Conservation (phyloP, 2,329 filamentous ascomycete species). For the Alternaria sp. region DNA sequence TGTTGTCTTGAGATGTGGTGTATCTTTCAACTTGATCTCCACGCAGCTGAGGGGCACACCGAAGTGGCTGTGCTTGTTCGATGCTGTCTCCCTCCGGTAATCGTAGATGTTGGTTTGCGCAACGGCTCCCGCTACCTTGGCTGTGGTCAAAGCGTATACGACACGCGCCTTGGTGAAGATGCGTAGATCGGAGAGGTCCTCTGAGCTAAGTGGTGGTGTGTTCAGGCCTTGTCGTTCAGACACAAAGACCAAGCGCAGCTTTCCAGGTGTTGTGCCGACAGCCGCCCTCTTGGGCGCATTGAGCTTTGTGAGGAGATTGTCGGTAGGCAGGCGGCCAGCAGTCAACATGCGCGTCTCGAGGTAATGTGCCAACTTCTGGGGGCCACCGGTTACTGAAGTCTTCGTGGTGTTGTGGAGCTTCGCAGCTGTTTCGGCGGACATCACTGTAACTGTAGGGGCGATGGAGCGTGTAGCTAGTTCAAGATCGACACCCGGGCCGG, state of each 20-base stretch:
- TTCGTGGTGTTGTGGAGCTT: slow-evolving; percentile 69
- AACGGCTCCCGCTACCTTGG: slow-evolving; percentile 87
- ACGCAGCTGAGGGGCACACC: slow-evolving; percentile 80
- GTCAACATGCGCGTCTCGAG: slow-evolving; percentile 74
- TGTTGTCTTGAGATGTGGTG: slow-evolving; percentile 64
- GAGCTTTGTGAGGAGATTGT: slow-evolving; percentile 67
- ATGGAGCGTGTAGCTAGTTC: slow-evolving; percentile 74
- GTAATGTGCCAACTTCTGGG: slow-evolving; percentile 73
- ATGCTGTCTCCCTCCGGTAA: slow-evolving; percentile 66
- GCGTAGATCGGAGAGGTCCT: slow-evolving; percentile 78
- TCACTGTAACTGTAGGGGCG: slow-evolving; percentile 81
- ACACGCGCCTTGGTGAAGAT: slow-evolving; percentile 80
- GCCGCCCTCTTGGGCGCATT: slow-evolving; percentile 65
- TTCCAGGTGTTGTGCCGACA: slow-evolving; percentile 69
- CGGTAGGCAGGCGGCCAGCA: slow-evolving; percentile 74
- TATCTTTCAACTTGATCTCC: slow-evolving; percentile 77
- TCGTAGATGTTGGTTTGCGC: slow-evolving; percentile 87
- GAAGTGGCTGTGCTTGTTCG: slow-evolving; percentile 68
- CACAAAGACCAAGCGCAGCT: slow-evolving; percentile 80
- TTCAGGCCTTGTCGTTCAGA: slow-evolving; percentile 72
- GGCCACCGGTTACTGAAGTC: slow-evolving; percentile 63
- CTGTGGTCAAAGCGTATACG: slow-evolving; percentile 81
- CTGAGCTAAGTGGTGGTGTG: slow-evolving; percentile 68
- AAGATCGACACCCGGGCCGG: slow-evolving; percentile 74
- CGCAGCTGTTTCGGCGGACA: slow-evolving; percentile 74